phyloP scores from a whole-genome alignment of 2,329 filamentous ascomycete genomes.

The Colletotrichum sp. region DNA sequence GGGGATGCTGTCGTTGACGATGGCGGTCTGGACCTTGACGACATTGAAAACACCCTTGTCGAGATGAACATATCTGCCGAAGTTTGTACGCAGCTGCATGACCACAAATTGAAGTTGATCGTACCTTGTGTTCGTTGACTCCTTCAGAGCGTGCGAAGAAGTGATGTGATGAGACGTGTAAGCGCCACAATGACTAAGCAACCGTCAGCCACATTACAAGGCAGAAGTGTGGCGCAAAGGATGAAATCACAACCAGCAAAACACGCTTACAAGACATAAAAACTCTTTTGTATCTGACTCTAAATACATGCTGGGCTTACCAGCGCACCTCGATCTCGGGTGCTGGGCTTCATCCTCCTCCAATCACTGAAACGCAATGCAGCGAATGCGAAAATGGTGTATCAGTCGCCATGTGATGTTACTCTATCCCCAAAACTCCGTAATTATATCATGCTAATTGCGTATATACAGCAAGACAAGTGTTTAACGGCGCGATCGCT shows the following conservation, averaged over 20 bases:
- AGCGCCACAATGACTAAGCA: neutral
- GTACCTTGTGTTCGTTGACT: neutral
- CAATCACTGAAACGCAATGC: neutral
- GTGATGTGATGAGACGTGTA: neutral
- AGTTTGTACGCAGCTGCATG: no score
- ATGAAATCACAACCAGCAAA: neutral
- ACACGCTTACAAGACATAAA: neutral
- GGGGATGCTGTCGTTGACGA: neutral
- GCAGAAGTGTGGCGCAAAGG: neutral
- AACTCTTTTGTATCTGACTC: conserved; percentile 3
- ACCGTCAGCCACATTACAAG: neutral
- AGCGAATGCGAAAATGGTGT: conserved; percentile 14
- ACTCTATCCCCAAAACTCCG: conserved; percentile 21
- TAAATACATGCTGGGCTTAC: conserved; percentile 10
- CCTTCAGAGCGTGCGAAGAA: neutral
- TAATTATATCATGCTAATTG: conserved; percentile 11
- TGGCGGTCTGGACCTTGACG: neutral
- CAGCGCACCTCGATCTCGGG: conserved; percentile 1
- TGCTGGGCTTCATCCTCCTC: neutral
- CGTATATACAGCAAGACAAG: conserved; percentile 8
- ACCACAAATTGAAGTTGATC: neutral
- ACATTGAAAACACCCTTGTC: neutral
- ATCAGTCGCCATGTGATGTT: conserved; percentile 14
- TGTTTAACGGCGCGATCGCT: conserved; percentile 36
- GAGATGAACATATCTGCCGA: neutral